Evolutionary conservation across 2,329 filamentous ascomycete genomes (phyloP).

Genomic region (Botrytis deweyae): DNA sequence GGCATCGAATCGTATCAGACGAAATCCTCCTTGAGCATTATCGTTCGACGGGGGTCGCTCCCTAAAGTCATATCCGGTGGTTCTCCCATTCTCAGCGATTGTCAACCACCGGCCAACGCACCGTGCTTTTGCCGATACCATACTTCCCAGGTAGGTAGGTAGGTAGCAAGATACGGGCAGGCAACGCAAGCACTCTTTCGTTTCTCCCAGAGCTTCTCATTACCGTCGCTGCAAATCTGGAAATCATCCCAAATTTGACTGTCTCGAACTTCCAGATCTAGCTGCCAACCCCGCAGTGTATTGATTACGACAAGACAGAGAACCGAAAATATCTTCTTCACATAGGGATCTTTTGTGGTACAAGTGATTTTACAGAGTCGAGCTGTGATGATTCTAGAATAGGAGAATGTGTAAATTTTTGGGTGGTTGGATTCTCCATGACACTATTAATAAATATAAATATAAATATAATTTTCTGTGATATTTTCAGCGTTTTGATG

Average conservation of each 20-base stretch:
- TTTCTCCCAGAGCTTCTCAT: neutral
- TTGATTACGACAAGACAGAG: constrained; percentile 2
- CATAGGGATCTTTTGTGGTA: neutral
- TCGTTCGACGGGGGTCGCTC: neutral
- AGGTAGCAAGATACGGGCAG: neutral
- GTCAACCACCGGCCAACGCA: neutral
- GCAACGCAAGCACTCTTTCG: neutral
- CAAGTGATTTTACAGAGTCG: neutral
- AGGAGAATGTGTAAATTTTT: neutral
- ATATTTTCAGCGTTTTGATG: neutral
- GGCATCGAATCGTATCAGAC: neutral
- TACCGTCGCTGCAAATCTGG: neutral
- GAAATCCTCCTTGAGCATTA: neutral
- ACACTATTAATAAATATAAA: neutral
- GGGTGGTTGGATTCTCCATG: neutral
- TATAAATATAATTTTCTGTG: neutral
- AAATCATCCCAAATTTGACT: constrained; percentile 7
- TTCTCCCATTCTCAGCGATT: neutral
- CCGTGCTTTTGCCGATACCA: neutral
- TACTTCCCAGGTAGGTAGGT: neutral
- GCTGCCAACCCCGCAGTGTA: neutral
- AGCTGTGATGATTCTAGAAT: neutral
- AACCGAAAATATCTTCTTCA: neutral
- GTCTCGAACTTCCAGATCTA: constrained; percentile 13
- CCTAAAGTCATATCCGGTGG: neutral